Conservation (phyloP, 176 grass and related monocot genomes). For the Elymus sibiricus region DNA sequence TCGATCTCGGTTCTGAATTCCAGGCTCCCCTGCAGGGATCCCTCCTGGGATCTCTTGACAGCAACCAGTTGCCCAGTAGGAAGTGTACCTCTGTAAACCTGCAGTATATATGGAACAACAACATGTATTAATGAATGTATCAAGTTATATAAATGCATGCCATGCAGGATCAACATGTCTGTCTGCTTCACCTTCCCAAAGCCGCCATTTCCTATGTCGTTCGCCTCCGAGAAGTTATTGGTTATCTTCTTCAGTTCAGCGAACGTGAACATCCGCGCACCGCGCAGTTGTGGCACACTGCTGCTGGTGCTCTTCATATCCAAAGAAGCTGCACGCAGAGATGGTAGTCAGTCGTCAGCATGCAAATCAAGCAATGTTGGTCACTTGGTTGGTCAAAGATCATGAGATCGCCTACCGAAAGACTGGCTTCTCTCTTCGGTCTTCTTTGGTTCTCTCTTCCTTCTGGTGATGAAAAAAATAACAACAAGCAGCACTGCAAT, state of each 20-base stretch:
- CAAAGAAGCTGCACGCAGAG: slow-evolving; percentile 46
- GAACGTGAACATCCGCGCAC: slow-evolving; percentile 61
- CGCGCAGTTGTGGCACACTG: slow-evolving; percentile 59
- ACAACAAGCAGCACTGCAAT: slow-evolving; percentile 17
- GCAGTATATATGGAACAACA: neutral
- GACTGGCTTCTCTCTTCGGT: slow-evolving; percentile 49
- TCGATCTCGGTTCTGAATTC: slow-evolving; percentile 88
- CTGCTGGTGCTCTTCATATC: slow-evolving; percentile 60
- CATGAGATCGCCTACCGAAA: slow-evolving; percentile 38
- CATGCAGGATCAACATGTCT: neutral
- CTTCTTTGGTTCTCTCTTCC: slow-evolving; percentile 23
- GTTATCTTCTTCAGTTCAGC: slow-evolving; percentile 70
- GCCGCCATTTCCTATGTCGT: slow-evolving; percentile 60
- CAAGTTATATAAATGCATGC: neutral
- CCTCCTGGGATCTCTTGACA: slow-evolving; percentile 67
- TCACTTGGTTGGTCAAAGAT: neutral
- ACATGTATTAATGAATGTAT: neutral
- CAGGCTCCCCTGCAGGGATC: slow-evolving; percentile 55
- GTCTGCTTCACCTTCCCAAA: slow-evolving; percentile 64
- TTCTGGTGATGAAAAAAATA: slow-evolving; percentile 25
- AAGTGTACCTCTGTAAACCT: slow-evolving; percentile 72
- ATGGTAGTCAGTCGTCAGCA: neutral
- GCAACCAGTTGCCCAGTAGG: slow-evolving; percentile 65
- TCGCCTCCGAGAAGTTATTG: slow-evolving; percentile 57
- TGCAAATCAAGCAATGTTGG: neutral